Evolutionary conservation across 768 basidiomycete genomes (phyloP).

Genomic region (Tricholoma bakamatsutake): DNA sequence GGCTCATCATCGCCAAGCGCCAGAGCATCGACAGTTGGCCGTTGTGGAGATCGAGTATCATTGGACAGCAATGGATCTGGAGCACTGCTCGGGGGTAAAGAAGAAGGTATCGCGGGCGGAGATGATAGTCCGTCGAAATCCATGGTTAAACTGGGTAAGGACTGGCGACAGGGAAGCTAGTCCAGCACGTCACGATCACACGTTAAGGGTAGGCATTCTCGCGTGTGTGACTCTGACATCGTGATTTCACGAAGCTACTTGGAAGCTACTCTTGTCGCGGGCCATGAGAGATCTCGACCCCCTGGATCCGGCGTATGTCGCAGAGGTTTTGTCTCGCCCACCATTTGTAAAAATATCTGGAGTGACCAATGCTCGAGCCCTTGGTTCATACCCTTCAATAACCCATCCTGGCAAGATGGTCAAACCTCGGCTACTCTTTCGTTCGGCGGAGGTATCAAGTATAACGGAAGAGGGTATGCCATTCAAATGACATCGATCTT

Average conservation of each 20-base stretch:
- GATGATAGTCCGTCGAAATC: conserved; percentile 54
- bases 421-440: conserved; percentile 52
- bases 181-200: conserved; percentile 16
- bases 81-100: conserved; percentile 45
- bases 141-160: conserved; percentile 30
- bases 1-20: conserved; percentile 51
- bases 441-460: conserved; percentile 67
- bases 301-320: conserved; percentile 61
- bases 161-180: conserved; percentile 15
- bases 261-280: conserved; percentile 7
- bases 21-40: conserved; percentile 47
- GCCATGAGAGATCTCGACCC: conserved; percentile 50
- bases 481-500: neutral
- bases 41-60: conserved; percentile 29
- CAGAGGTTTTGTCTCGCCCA: conserved; percentile 55
- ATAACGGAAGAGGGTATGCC: conserved; percentile 64
- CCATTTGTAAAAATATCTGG: conserved; percentile 71
- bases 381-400: conserved; percentile 55
- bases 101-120: conserved; percentile 46
- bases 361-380: conserved; percentile 70
- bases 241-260: conserved; percentile 10
- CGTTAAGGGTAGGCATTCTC: conserved; percentile 36
- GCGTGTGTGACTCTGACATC: conserved; percentile 21
- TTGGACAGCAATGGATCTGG: conserved; percentile 32
- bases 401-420: conserved; percentile 44